A percentile compares a stretch with the other conserved stretches of the same genome.
Evolutionary conservation across 202 grass and related monocot genomes (phyloP).

Genomic region (Bolboschoenoplectus hybrid): DNA sequence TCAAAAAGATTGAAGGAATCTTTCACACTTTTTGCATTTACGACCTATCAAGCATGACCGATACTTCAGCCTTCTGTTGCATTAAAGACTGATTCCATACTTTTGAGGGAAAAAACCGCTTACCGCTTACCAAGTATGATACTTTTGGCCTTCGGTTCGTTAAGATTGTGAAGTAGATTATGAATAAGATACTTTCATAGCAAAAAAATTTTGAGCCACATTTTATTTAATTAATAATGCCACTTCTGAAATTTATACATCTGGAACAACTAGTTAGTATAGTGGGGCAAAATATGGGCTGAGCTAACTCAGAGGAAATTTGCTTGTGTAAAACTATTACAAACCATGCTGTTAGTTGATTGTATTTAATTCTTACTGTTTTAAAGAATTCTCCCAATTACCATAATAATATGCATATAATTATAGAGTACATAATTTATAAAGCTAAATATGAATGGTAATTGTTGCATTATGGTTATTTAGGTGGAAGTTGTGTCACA

Average conservation of each 20-base stretch:
- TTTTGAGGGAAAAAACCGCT: not conserved
- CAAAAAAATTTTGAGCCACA: not conserved
- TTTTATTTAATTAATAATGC: not conserved
- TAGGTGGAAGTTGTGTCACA: not conserved
- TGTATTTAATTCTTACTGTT: not conserved
- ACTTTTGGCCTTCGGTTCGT: not conserved
- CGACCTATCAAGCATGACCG: too few species aligned
- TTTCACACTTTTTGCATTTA: not conserved
- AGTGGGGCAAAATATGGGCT: not conserved
- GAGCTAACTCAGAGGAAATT: not conserved
- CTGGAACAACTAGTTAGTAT: not conserved
- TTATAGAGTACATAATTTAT: constrained; percentile 12
- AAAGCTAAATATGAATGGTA: not conserved
- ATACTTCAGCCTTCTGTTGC: not conserved
- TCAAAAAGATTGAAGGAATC: not conserved
- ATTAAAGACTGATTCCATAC: not conserved
- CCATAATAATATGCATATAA: not conserved
- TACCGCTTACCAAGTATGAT: not conserved
- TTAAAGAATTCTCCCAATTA: not conserved
- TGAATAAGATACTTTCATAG: not conserved
- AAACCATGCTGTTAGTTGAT: not conserved
- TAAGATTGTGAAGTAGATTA: not conserved
- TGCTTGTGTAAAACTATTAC: not conserved
- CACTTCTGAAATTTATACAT: not conserved
- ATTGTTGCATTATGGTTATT: not conserved